A percentile compares a stretch with the other conserved stretches of the same genome.
Conservation (phyloP, 768 basidiomycete genomes). For the Tulasnella sp. region DNA sequence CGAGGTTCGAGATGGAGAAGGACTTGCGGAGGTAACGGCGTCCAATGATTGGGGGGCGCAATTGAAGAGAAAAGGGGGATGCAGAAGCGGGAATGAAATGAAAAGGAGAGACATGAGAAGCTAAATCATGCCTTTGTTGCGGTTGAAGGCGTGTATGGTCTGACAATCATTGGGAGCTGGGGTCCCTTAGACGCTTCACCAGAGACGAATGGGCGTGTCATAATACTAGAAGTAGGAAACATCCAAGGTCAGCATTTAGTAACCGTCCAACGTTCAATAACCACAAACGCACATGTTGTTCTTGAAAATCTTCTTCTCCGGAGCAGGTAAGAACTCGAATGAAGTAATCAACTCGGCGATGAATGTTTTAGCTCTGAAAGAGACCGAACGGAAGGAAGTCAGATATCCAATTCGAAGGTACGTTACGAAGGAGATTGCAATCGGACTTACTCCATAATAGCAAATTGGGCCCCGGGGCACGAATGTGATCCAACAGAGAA, state of each 20-base stretch:
- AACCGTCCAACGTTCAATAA: background rate
- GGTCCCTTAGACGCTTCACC: conserved; percentile 47
- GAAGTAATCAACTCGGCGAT: conserved; percentile 56
- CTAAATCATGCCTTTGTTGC: background rate
- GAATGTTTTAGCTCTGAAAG: conserved; percentile 49
- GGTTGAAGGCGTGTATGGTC: conserved; percentile 44
- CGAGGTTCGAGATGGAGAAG: background rate
- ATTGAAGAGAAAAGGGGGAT: background rate
- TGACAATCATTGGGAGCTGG: conserved; percentile 49
- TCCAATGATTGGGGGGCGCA: too few species aligned
- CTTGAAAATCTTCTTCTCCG: conserved; percentile 42
- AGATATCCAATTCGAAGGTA: background rate
- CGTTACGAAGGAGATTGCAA: background rate
- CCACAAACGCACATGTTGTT: conserved; percentile 46
- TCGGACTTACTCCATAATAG: conserved; percentile 47
- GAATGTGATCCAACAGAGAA: conserved; percentile 77
- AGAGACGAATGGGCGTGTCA: conserved; percentile 52
- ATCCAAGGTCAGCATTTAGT: background rate
- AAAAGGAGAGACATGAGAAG: background rate
- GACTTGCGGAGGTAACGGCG: too few species aligned
- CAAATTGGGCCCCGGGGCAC: conserved; percentile 73
- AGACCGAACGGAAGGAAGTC: background rate
- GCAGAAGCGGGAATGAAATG: background rate
- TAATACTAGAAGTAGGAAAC: conserved; percentile 33
- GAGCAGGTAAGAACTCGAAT: conserved; percentile 45